phyloP scores from a whole-genome alignment of 2,329 filamentous ascomycete species.

The Pseudogymnoascus sp. region DNA sequence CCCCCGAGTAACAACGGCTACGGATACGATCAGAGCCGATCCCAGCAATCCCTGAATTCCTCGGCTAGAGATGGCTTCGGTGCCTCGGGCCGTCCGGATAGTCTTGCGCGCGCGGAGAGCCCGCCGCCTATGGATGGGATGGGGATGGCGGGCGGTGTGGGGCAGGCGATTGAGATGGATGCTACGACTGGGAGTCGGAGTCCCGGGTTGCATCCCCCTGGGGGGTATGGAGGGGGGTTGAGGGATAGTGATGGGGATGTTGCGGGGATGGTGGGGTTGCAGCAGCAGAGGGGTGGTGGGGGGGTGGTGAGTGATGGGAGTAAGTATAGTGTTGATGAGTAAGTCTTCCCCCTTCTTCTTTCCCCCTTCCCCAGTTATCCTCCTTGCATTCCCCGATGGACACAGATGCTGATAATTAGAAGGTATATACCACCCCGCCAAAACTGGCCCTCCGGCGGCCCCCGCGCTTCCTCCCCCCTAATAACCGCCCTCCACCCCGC shows the following conservation, averaged over 20 bases:
- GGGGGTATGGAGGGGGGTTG: slow-evolving; percentile 36
- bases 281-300: slow-evolving; percentile 46
- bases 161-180: slow-evolving; percentile 75
- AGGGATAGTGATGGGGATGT: slow-evolving; percentile 64
- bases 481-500: slow-evolving; percentile 38
- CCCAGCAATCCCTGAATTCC: not conserved
- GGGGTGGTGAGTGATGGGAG: slow-evolving; percentile 58
- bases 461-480: slow-evolving; percentile 37
- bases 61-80: slow-evolving; percentile 5
- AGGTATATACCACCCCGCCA: slow-evolving; percentile 47
- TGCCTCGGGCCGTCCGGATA: slow-evolving; percentile 19
- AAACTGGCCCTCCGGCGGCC: slow-evolving; percentile 44
- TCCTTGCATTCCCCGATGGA: too few relatives aligned
- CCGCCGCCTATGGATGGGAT: slow-evolving; percentile 51
- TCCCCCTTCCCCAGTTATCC: slow-evolving; percentile 26
- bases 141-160: slow-evolving; percentile 36
- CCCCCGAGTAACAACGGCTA: not conserved
- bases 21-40: not conserved
- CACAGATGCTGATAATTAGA: slow-evolving; percentile 32
- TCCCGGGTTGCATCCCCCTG: slow-evolving; percentile 28
- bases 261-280: slow-evolving; percentile 63
- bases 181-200: slow-evolving; percentile 48
- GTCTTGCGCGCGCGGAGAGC: slow-evolving; percentile 53
- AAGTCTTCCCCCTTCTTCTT: slow-evolving; percentile 33
- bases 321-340: slow-evolving; percentile 67